These are phyloP conservation scores for Aspergillus carbonarius DNA, from an alignment of 2,329 filamentous ascomycete species.

Conservation along the genomic window DNA sequence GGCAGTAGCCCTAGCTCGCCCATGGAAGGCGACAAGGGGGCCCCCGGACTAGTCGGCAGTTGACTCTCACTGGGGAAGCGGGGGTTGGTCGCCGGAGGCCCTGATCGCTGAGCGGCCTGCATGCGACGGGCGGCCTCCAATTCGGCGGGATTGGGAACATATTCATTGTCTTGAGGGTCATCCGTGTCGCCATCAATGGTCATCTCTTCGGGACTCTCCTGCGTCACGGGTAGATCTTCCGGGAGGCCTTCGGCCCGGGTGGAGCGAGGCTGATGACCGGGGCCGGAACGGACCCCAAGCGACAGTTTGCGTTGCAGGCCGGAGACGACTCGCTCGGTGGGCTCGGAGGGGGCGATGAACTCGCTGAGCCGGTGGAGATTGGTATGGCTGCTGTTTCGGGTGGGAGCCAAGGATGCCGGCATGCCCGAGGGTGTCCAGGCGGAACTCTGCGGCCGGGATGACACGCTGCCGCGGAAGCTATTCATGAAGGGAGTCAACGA, in stretches of 20 bases:
- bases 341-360: conserved; percentile 28
- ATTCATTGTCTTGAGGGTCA: conserved; percentile 33
- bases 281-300: conserved; percentile 39
- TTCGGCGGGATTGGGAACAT: conserved; percentile 32
- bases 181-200: conserved; percentile 30
- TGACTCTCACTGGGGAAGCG: not conserved
- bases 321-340: conserved; percentile 26
- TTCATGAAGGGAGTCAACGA: conserved; percentile 39
- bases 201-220: conserved; percentile 35
- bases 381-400: conserved; percentile 24
- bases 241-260: conserved; percentile 27
- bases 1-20: not conserved
- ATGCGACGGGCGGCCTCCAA: conserved; percentile 26
- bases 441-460: conserved; percentile 13
- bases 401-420: conserved; percentile 30
- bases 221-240: conserved; percentile 21
- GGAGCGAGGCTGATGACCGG: conserved; percentile 33
- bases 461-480: conserved; percentile 24
- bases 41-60: not conserved
- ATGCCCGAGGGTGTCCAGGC: conserved; percentile 27
- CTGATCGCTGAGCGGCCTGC: not conserved
- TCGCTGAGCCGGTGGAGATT: conserved; percentile 28
- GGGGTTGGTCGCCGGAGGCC: not conserved
- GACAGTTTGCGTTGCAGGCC: conserved; percentile 36
- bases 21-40: not conserved